Conservation (phyloP, 495 filamentous ascomycete species). For the Penicillium turbatum region DNA sequence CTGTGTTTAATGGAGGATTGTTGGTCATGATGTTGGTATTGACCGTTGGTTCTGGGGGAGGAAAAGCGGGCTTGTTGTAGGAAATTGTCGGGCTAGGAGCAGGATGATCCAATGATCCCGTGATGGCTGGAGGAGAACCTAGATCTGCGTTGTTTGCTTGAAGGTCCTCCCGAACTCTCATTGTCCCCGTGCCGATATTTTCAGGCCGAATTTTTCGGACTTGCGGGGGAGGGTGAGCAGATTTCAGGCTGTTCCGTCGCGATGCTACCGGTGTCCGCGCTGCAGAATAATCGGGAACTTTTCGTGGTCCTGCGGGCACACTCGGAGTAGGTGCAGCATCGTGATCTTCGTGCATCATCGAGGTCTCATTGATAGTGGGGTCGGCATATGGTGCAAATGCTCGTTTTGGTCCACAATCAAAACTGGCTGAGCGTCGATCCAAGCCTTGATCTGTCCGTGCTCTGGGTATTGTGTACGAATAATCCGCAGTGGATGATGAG, state of each 20-base stretch:
- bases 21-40: constrained; percentile 15
- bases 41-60: constrained; percentile 29
- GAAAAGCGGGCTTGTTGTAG: constrained; percentile 44
- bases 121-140: constrained; percentile 28
- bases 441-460: constrained; percentile 52
- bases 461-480: constrained; percentile 41
- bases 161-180: constrained; percentile 31
- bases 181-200: constrained; percentile 36
- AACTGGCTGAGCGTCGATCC: constrained; percentile 68
- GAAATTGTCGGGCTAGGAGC: constrained; percentile 53
- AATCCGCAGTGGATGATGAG: constrained; percentile 64
- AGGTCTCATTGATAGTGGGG: constrained; percentile 19
- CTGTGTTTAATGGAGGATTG: constrained; percentile 23
- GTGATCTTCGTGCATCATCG: constrained; percentile 50
- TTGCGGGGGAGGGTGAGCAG: constrained; percentile 52
- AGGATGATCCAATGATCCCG: constrained; percentile 36
- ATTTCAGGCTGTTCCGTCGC: constrained; percentile 59
- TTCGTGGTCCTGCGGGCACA: constrained; percentile 74
- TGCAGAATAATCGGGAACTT: constrained; percentile 35
- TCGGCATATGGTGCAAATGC: constrained; percentile 31
- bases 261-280: constrained; percentile 41
- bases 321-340: constrained; percentile 89
- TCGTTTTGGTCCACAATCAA: constrained; percentile 58
- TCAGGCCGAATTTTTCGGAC: constrained; percentile 33
- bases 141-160: constrained; percentile 20